Percentiles rank a stretch among this genome's conserved stretches.
Evolutionary conservation across 2,329 filamentous ascomycete species (phyloP).

Genomic region (Cryphonectria radicalis): DNA sequence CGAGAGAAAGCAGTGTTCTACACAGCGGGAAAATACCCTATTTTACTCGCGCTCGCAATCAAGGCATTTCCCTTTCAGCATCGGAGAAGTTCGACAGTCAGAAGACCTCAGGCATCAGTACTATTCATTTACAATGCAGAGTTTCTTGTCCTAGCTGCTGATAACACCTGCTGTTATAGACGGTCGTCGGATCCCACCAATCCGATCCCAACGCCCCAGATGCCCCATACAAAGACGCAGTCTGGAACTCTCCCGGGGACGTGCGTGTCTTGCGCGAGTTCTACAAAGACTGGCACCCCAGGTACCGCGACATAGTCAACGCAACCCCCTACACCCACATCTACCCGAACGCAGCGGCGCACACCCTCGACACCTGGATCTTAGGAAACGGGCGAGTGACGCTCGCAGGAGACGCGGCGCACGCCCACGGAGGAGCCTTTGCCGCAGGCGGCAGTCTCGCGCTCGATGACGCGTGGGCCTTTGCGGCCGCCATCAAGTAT

Average conservation of each 20-base stretch:
- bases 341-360: conserved; percentile 49
- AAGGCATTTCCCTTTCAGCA: background rate
- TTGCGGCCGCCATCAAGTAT: conserved; percentile 44
- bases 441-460: conserved; percentile 46
- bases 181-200: conserved; percentile 48
- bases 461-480: conserved; percentile 47
- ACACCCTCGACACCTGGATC: conserved; percentile 47
- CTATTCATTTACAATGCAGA: background rate
- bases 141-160: background rate
- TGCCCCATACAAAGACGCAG: conserved; percentile 36
- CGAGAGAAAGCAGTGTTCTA: background rate
- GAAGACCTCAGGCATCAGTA: background rate
- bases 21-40: background rate
- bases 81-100: background rate
- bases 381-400: conserved; percentile 42
- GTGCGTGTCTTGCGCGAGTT: conserved; percentile 42
- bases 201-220: conserved; percentile 41
- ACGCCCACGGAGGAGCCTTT: conserved; percentile 47
- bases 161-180: conserved; percentile 27
- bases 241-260: conserved; percentile 46
- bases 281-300: conserved; percentile 48
- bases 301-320: conserved; percentile 45
- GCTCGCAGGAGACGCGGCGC: conserved; percentile 46
- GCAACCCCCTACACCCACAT: conserved; percentile 45
- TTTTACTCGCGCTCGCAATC: background rate